Base-by-base conservation (phyloP, 2,329 filamentous ascomycete genomes). In the Xylariaceae sp. region DNA sequence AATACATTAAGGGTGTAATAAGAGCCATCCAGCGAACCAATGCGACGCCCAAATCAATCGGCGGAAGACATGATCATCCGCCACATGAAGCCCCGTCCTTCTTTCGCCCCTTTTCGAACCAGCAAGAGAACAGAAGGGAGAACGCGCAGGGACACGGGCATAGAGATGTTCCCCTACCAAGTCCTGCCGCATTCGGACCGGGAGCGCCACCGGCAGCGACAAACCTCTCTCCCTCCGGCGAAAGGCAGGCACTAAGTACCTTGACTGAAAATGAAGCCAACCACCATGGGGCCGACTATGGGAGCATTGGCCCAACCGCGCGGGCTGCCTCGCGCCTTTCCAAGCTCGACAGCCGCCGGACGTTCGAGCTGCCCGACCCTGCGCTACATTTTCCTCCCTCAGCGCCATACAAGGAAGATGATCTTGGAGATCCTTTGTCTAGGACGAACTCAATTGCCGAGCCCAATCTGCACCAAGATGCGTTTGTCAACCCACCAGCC, bases 1-100 rank as follows among this genome's bases (percentile, higher is more conserved):
- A 96, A 74, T 87, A 91, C 69, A 80, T 97, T 71, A 97, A 96
- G 72, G 85, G 84, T 54, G 85, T 96, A 50, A 74, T 80, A 29
- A 82, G 87, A 58, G 89, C 90, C 56, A 80, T 94, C 58, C 78
- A 81, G 74, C 73, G 83, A 74, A 71, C 82, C 68, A 75, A 80
- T 57, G 71, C 75, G 55, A 80, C 81, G 0, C 80, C 84, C 7
- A 56, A 41, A 30, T 69, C 66, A 44, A 58, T 68, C 7, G 62
- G 65, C 29, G 68, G 63, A 37, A 67, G 64, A 53, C 63, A 63
- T 37, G 69, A 72, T 27, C 57, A 68, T 26, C 66, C 66, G 19
- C 68, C 68, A 11, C 70, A 65, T 48, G 65, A 67, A 35, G 68
- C 69, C 1, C 65, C 68, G 4, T 65, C 57, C 56, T 60, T 68